Conservation (phyloP, 257 asterid species). For the Fraxinus excelsior region DNA sequence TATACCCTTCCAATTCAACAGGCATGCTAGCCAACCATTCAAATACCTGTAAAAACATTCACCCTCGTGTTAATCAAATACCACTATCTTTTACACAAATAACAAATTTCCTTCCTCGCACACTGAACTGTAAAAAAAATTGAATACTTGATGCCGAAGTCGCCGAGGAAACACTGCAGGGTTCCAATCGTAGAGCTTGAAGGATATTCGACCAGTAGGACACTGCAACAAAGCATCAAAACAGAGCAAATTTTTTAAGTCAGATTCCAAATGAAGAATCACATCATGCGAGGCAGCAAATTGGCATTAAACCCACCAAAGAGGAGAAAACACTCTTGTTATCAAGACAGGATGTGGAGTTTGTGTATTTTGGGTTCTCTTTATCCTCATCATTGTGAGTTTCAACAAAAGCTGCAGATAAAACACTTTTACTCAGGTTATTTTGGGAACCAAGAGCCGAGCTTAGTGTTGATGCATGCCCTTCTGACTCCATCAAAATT, state of each 20-base stretch:
- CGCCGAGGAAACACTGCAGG: conserved; percentile 96
- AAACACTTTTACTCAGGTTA: conserved; percentile 49
- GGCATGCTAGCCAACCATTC: conserved; percentile 96
- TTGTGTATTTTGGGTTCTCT: conserved; percentile 42
- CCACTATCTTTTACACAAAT: conserved; percentile 25
- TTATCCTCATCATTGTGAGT: conserved; percentile 44
- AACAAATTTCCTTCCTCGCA: conserved; percentile 32
- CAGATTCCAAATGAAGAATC: conserved; percentile 16
- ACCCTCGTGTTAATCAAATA: conserved; percentile 30
- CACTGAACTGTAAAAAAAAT: conserved; percentile 72
- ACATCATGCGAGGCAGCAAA: conserved; percentile 18
- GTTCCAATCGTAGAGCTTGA: conserved; percentile 95
- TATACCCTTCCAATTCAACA: conserved; percentile 91
- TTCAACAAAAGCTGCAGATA: conserved; percentile 50
- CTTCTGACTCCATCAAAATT: conserved; percentile 56
- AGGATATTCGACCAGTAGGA: conserved; percentile 87
- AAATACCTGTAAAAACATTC: conserved; percentile 58
- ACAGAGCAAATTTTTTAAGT: conserved; percentile 22
- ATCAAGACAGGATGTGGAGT: conserved; percentile 57
- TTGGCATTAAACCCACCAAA: conserved; percentile 43
- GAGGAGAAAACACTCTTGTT: conserved; percentile 72
- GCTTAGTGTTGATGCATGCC: conserved; percentile 42
- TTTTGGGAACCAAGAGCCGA: conserved; percentile 49
- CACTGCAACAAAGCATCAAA: conserved; percentile 51
- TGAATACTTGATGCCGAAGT: conserved; percentile 91